Conservation (phyloP, 164 flowering plant species). For the Echeveria elegans region DNA sequence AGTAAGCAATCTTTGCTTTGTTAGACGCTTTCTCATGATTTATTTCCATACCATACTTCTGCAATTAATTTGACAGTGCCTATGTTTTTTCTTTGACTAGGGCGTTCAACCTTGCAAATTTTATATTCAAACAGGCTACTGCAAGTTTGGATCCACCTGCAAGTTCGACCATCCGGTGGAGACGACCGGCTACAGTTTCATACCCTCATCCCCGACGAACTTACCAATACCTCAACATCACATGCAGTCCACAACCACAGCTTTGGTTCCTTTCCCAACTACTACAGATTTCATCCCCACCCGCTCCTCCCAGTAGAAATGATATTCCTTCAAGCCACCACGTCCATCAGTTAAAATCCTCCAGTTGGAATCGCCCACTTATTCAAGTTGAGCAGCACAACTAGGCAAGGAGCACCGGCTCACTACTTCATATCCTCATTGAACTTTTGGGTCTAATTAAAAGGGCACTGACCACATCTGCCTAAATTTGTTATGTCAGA, state of each 20-base stretch:
- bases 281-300: background rate
- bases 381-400: background rate
- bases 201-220: slow-evolving; percentile 37
- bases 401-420: background rate
- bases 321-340: background rate
- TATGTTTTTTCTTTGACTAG: slow-evolving; percentile 16
- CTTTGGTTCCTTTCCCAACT: slow-evolving; percentile 27
- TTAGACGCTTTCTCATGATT: background rate
- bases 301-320: background rate
- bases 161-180: slow-evolving; percentile 41
- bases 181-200: slow-evolving; percentile 31
- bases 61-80: background rate
- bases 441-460: background rate
- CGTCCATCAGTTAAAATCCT: background rate
- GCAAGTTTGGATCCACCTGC: slow-evolving; percentile 48
- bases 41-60: background rate
- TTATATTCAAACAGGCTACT: slow-evolving; percentile 36
- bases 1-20: slow-evolving; percentile 17
- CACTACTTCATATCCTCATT: background rate
- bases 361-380: background rate
- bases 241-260: slow-evolving; percentile 26
- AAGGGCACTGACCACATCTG: background rate
- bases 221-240: slow-evolving; percentile 34
- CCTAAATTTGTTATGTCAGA: background rate
- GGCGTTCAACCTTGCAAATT: slow-evolving; percentile 38